phyloP scores from a whole-genome alignment of 208 protist genomes.

The Porcisia hertigi region DNA sequence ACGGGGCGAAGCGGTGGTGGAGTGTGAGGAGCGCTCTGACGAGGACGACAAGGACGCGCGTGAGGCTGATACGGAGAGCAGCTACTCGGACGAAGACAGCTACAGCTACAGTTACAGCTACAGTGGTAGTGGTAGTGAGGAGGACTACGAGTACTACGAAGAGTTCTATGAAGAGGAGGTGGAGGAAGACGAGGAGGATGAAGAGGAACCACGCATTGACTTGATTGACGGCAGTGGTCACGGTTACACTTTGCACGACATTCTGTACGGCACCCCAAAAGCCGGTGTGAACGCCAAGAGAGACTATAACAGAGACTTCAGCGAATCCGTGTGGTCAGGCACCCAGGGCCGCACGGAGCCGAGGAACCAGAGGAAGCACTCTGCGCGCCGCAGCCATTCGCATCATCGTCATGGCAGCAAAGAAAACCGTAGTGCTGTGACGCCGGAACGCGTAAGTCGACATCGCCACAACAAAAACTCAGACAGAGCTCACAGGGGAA shows the following conservation, averaged over 20 bases:
- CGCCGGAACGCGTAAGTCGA: slow-evolving; percentile 19
- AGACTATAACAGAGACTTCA: slow-evolving; percentile 33
- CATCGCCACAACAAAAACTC: not conserved
- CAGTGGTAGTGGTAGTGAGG: slow-evolving; percentile 26
- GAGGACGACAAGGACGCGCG: not conserved
- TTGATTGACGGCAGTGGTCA: slow-evolving; percentile 61
- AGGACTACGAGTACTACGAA: slow-evolving; percentile 61
- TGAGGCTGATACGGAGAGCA: slow-evolving; percentile 8
- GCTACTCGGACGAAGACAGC: slow-evolving; percentile 13
- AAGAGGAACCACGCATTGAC: slow-evolving; percentile 78
- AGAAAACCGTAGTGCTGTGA: slow-evolving; percentile 8
- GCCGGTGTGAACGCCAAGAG: slow-evolving; percentile 36
- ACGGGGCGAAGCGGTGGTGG: not conserved
- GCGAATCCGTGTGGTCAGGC: slow-evolving; percentile 15
- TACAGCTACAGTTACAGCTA: slow-evolving; percentile 28
- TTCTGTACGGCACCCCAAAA: slow-evolving; percentile 64
- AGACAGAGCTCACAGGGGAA: slow-evolving; percentile 1
- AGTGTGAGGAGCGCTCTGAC: slow-evolving; percentile 1
- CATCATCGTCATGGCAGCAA: slow-evolving; percentile 21
- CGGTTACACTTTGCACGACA: slow-evolving; percentile 49
- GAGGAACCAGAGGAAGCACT: slow-evolving; percentile 9
- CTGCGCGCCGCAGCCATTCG: slow-evolving; percentile 1
- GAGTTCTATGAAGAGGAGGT: slow-evolving; percentile 70
- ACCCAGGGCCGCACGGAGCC: slow-evolving; percentile 10
- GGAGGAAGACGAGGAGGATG: slow-evolving; percentile 63